Evolutionary conservation across 345 rosid genomes (phyloP), one percentile per base, ranked within the genome.

Genomic region (Rubroshorea leprosula): DNA sequence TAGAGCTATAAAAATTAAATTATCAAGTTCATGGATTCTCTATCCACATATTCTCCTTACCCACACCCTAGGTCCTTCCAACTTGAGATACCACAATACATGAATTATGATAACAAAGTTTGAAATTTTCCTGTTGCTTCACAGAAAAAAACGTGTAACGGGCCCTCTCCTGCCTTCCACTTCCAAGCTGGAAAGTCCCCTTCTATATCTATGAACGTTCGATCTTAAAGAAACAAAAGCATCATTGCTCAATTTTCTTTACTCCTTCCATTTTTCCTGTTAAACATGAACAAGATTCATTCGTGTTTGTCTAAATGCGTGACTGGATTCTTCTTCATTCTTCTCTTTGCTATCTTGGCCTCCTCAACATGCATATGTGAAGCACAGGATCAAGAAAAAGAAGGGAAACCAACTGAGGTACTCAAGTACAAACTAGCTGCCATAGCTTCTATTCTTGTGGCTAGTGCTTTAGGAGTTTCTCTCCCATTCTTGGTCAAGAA

Each of bases 381-480:
- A 20, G 29, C 31, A 6, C 58, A 52, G 26, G 23, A 22, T 18
- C 11, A 23, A 4, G 29, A 21, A 1, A 1, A 19, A 17, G 1
- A 12, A 17, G 6, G 14, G 21, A 9, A 45, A 12, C 18, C 26
- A 54, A 20, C 53, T 39, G 27, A 63, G 43, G 53, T 60, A 44
- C 50, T 58, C 20, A 51, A 58, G 39, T 57, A 49, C 53, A 65
- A 65, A 44, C n/a, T 65, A 4, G 52, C 29, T 5, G 54, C 63
- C 4, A 51, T 66, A 4, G 43, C 58, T 27, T 66, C 70, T 0
- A 66, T 66, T 44, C 56, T 66, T 21, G 62, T 29, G 11, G 70
- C 64, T 5, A 15, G 70, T 1, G 64, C 59, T 23, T 7, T 66
- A 3, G 70, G 70, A 13, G 63, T 66, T 45, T 49, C 51, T 23